Base-by-base conservation (phyloP, 2,329 filamentous ascomycete species). In the Botrytis cinerea region DNA sequence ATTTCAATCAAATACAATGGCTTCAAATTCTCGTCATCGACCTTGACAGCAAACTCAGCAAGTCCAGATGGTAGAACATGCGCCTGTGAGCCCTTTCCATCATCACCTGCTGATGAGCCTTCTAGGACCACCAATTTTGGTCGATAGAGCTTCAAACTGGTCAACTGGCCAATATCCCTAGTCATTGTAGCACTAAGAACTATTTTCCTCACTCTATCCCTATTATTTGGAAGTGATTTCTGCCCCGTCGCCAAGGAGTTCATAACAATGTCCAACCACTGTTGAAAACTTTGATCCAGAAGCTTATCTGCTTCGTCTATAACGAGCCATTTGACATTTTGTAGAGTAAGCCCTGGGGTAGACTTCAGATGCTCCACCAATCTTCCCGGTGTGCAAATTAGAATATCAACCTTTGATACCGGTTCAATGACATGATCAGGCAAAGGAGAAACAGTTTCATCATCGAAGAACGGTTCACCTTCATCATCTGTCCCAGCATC, bases 221-320 rank as follows among this genome's bases (percentile, higher is more conserved):
- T 69, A 38, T 60, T 60, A 12, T 40, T 60, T 35, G 51, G 38
- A 51, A 20, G 12, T 18, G 20, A 43, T 20, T 43, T 54, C 6
- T 71, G 45, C 70, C 46, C 66, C 38, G 40, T 40, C 46, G 66
- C 25, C 85, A 75, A 93, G 85, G 62, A 85, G 84, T 90, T 88
- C 80, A 93, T 91, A 10, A 96, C 88, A 0, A 91, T 84, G 59
- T 90, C 89, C 4, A 97, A 85, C 95, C 95, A 98, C 79, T 95
- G 92, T 81, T 98, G 95, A 82, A 96, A 98, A 79, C 92, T 95
- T 81, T 98, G 93, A 61, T 95, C 92, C 9, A 98, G 87, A 20
- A 98, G 85, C 80, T 96, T 94, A 82, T 98, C 95, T 18, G 95
- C 96, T 83, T 98, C 95, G 79, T 98, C 95, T 63, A 98, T 92